Evolutionary conservation across 164 flowering plant species (phyloP), one percentile per base, ranked within the genome.

Genomic region (Magnolia officinalis): DNA sequence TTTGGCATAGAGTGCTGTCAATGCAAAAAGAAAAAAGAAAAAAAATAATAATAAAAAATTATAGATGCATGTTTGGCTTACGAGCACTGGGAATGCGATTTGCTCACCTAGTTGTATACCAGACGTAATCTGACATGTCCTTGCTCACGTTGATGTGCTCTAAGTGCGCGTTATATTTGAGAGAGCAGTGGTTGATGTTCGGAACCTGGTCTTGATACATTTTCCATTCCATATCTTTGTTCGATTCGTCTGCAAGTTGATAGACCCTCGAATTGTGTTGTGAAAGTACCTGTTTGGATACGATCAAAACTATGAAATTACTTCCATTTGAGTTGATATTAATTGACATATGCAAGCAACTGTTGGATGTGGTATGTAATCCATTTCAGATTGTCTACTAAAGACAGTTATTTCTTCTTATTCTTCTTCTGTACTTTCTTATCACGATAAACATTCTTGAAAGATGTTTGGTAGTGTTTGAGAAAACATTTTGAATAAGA

Each of bases 71-170:
- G 61, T 55, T 55, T 67, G 45, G 31, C 18, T 29, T 67, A 4
- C 2, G 11, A 19, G 23, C n/a, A 20, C 69, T 31, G 13, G 50
- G 20, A 64, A 52, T 26, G 24, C 2, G 13, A 6, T 20, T 5
- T 45, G 6, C 83, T 59, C 83, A 96, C 98, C 86, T 87, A 5
- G 98, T 90, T 67, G 90, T 84, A 78, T 86, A 94, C 98, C 98
- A 96, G 4, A 88, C 85, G 75, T 90, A 94, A 75, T 96, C 99
- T 20, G 97, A 76, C 26, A 86, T 85, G 76, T 96, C 98, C 80
- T 87, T 93, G 1, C 89, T 90, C 80, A 83, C 59, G 71, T 31
- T 23, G 18, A 72, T 78, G 86, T 89, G 93, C 79, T 93, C 94
- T 26, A 58, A 2, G 14, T 91, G 91, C 0, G 0, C 20, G 24